These are phyloP conservation scores for Geosmithia flava DNA, from an alignment of 2,329 filamentous ascomycete species.

Conservation along the genomic window DNA sequence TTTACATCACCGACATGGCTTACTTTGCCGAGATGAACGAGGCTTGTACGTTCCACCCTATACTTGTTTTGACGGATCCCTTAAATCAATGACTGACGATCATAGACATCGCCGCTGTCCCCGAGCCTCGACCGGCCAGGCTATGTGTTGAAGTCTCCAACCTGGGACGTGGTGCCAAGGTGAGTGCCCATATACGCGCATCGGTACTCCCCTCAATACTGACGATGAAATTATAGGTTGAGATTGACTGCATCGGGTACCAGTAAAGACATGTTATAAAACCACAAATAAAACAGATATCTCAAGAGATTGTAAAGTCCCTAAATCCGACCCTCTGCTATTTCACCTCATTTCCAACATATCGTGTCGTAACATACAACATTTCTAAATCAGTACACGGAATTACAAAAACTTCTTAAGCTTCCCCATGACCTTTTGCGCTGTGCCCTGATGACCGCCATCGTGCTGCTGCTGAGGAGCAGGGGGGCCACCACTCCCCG, in stretches of 20 bases:
- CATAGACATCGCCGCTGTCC: not conserved
- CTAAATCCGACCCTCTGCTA: no score
- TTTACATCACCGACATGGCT: constrained; percentile 54
- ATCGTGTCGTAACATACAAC: no score
- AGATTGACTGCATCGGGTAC: not conserved
- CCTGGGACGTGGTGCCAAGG: not conserved
- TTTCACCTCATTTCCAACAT: no score
- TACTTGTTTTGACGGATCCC: not conserved
- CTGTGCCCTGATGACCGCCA: not conserved
- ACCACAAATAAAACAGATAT: no score
- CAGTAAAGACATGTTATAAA: no score
- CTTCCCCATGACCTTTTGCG: not conserved
- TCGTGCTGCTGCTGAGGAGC: not conserved
- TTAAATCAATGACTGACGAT: not conserved
- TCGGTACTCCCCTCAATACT: no score
- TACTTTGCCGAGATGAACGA: constrained; percentile 46
- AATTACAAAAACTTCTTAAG: not conserved
- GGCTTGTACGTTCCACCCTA: not conserved
- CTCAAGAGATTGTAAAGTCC: no score
- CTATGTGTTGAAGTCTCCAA: not conserved
- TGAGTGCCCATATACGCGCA: not conserved
- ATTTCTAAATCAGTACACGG: no score
- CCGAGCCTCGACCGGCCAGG: not conserved
- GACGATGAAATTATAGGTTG: not conserved
- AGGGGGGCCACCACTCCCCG: not conserved